Percentiles rank a stretch among this genome's conserved stretches.
These are phyloP conservation scores for Amoeboaphelidium occidentale DNA, from an alignment of 371 early-diverging fungal species.

Conservation along the genomic window DNA sequence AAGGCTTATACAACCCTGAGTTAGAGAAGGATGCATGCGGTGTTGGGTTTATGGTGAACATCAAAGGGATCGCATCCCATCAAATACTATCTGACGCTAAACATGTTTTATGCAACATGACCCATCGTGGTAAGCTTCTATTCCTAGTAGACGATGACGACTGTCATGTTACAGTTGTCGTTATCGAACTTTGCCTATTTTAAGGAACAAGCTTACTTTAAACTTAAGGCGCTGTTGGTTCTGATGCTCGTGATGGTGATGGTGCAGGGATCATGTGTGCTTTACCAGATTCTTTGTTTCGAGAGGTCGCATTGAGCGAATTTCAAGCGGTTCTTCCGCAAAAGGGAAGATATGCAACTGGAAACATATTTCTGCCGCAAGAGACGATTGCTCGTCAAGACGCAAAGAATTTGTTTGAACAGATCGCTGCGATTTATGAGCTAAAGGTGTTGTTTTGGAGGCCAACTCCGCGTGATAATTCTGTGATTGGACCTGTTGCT, in stretches of 20 bases:
- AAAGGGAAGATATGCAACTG: conserved; percentile 67
- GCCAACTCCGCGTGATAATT: conserved; percentile 50
- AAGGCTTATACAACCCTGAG: conserved; percentile 71
- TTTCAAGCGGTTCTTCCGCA: conserved; percentile 36
- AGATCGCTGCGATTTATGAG: conserved; percentile 32
- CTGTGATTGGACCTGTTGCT: conserved; percentile 67
- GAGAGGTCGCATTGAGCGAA: conserved; percentile 23
- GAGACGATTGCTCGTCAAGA: conserved; percentile 24
- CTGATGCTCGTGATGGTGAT: conserved; percentile 43
- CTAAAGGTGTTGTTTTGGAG: conserved; percentile 74
- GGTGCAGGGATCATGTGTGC: conserved; percentile 56
- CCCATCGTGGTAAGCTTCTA: conserved; percentile 89
- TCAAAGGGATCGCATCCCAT: conserved; percentile 49
- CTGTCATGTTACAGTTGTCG: no score
- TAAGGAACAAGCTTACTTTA: no score
- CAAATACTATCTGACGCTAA: conserved; percentile 63
- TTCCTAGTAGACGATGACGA: no score
- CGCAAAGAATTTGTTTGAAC: conserved; percentile 45
- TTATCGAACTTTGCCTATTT: no score
- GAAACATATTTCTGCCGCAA: conserved; percentile 63
- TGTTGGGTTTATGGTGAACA: conserved; percentile 84
- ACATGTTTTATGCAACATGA: conserved; percentile 82
- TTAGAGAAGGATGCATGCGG: conserved; percentile 86
- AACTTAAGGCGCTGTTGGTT: conserved; percentile 71
- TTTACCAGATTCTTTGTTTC: conserved; percentile 71